Evolutionary conservation across 257 asterid species (phyloP).

Genomic region (Penstemon eatonii): DNA sequence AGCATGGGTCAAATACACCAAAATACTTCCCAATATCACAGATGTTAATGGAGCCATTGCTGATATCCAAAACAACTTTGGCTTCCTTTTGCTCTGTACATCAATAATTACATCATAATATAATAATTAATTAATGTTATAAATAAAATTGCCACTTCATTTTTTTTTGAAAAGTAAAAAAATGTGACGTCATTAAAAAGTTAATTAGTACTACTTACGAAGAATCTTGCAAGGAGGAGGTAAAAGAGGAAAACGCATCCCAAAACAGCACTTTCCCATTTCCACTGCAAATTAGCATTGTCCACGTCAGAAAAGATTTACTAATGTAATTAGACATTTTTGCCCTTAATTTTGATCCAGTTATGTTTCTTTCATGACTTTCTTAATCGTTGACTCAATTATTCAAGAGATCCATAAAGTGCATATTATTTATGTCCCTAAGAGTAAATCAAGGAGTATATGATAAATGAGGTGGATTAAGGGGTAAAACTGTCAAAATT

Average conservation of each 20-base stretch:
- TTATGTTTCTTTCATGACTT: neutral
- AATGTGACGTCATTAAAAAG: too few species aligned
- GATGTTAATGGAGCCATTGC: slow-evolving; percentile 90
- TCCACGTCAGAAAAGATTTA: neutral
- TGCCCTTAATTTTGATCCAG: neutral
- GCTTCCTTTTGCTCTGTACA: slow-evolving; percentile 78
- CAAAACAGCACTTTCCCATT: slow-evolving; percentile 95
- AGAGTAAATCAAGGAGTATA: too few species aligned
- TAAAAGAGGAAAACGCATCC: slow-evolving; percentile 86
- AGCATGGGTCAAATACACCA: slow-evolving; percentile 84
- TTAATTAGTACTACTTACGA: slow-evolving; percentile 52
- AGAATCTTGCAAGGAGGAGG: slow-evolving; percentile 70
- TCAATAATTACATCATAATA: neutral
- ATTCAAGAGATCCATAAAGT: neutral
- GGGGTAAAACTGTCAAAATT: too few species aligned
- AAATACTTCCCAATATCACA: slow-evolving; percentile 73
- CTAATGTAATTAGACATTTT: neutral
- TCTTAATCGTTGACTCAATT: neutral
- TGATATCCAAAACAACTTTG: slow-evolving; percentile 84
- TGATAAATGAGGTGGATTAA: too few species aligned
- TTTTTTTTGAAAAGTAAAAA: neutral
- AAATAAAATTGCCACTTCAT: too few species aligned
- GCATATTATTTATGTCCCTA: neutral
- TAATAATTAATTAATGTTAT: neutral
- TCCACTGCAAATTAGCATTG: slow-evolving; percentile 69